Conservation (phyloP, 768 basidiomycete species). For the Suillus lakei region DNA sequence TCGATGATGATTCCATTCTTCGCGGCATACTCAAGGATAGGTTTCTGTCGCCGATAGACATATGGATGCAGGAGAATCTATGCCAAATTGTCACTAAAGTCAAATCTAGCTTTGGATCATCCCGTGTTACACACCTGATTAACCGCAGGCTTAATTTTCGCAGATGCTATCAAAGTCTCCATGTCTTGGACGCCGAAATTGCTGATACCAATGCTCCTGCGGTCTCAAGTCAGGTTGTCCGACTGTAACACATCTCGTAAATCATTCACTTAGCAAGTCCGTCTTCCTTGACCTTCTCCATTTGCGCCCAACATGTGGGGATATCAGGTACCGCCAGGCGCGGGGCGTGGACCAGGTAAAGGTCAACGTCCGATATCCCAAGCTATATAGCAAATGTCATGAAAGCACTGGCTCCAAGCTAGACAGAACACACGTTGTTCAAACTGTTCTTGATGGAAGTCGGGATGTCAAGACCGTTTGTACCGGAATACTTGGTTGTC, state of each 20-base stretch:
- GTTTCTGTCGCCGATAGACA: slow-evolving; percentile 55
- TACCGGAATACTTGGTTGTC: slow-evolving; percentile 68
- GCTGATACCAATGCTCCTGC: slow-evolving; percentile 73
- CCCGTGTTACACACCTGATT: slow-evolving; percentile 57
- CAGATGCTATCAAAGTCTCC: slow-evolving; percentile 54
- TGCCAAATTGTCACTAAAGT: background rate
- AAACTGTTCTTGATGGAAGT: slow-evolving; percentile 62
- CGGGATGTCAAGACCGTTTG: slow-evolving; percentile 52
- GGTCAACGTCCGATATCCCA: slow-evolving; percentile 51
- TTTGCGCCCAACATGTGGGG: slow-evolving; percentile 62
- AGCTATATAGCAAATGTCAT: background rate
- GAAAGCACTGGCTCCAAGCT: slow-evolving; percentile 32
- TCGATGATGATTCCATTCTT: slow-evolving; percentile 69
- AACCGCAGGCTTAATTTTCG: slow-evolving; percentile 64
- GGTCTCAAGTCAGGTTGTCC: background rate
- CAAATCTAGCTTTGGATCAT: slow-evolving; percentile 2
- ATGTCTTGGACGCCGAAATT: slow-evolving; percentile 67
- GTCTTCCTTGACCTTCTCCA: slow-evolving; percentile 61
- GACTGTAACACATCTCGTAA: too few species aligned
- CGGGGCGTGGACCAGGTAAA: slow-evolving; percentile 73
- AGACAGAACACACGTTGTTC: slow-evolving; percentile 43
- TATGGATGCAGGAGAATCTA: slow-evolving; percentile 78
- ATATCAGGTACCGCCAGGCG: slow-evolving; percentile 60
- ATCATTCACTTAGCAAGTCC: slow-evolving; percentile 58
- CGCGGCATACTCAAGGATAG: slow-evolving; percentile 61